Evolutionary conservation across 2,329 filamentous ascomycete genomes (phyloP).

Genomic region (Fusarium verticillioides): DNA sequence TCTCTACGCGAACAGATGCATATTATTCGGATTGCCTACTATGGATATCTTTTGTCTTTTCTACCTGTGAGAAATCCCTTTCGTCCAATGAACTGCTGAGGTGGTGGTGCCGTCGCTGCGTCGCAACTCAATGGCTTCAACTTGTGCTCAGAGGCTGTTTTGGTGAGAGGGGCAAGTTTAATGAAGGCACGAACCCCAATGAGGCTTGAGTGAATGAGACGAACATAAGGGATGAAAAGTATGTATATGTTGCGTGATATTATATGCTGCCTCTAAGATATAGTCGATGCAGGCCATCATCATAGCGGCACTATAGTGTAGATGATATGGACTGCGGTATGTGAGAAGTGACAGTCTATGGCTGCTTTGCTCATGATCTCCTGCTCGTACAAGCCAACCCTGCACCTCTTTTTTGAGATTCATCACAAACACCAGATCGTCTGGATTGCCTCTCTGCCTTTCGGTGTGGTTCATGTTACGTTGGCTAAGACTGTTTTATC

Average conservation of each 20-base stretch:
- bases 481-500: constrained; percentile 5
- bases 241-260: constrained; percentile 3
- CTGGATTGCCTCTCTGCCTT: constrained; percentile 1
- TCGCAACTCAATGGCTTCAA: constrained; percentile 5
- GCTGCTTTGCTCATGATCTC: constrained; percentile 8
- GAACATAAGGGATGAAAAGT: constrained; percentile 22
- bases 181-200: constrained; percentile 23
- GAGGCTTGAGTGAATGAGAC: constrained; percentile 21
- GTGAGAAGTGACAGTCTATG: constrained; percentile 21
- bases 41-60: not conserved
- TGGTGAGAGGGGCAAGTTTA: constrained; percentile 35
- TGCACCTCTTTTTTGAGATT: constrained; percentile 11
- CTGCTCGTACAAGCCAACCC: constrained; percentile 5
- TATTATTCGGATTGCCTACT: not conserved
- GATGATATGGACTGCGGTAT: constrained; percentile 3
- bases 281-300: not conserved
- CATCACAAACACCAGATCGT: constrained; percentile 22
- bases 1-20: constrained; percentile 7
- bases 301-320: constrained; percentile 8
- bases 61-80: not conserved
- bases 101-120: not conserved
- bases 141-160: constrained; percentile 18
- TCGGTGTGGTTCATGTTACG: not conserved
- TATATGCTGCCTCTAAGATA: not conserved
- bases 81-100: constrained; percentile 10